phyloP scores from a whole-genome alignment of 2,329 filamentous ascomycete species.

The Epicoccum nigrum region DNA sequence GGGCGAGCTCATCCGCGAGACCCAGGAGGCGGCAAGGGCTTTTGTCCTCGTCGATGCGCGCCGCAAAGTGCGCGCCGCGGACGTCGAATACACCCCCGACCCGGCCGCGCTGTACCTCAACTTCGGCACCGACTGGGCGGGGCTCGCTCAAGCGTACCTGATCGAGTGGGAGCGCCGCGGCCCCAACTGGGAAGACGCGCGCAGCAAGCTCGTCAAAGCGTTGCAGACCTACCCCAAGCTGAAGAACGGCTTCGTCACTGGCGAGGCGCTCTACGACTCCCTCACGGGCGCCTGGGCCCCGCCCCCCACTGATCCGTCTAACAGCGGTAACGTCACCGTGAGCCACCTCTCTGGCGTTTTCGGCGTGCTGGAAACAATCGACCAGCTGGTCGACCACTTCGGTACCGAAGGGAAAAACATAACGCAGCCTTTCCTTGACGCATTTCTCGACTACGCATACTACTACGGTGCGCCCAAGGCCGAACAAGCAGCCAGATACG shows the following conservation, averaged over 20 bases:
- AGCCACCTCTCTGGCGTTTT: constrained; percentile 65
- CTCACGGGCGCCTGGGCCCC: constrained; percentile 58
- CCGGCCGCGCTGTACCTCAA: constrained; percentile 55
- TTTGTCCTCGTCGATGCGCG: constrained; percentile 62
- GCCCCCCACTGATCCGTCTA: constrained; percentile 59
- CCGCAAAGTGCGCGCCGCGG: constrained; percentile 63
- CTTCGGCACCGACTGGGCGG: constrained; percentile 66
- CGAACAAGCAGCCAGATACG: constrained; percentile 62
- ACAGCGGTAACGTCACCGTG: constrained; percentile 58
- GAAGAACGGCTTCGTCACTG: constrained; percentile 65
- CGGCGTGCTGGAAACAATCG: constrained; percentile 63
- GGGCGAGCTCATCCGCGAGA: constrained; percentile 61
- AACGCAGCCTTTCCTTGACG: constrained; percentile 58
- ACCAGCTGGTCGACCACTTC: constrained; percentile 61
- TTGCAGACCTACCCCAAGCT: constrained; percentile 60
- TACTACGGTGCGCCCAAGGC: constrained; percentile 59
- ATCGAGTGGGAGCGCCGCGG: constrained; percentile 66
- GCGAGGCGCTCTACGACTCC: constrained; percentile 59
- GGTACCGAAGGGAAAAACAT: constrained; percentile 46
- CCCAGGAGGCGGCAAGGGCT: constrained; percentile 60
- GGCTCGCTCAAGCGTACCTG: constrained; percentile 63
- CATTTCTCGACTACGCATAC: constrained; percentile 66
- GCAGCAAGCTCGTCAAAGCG: constrained; percentile 57
- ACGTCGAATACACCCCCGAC: constrained; percentile 54
- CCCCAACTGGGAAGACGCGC: constrained; percentile 59